Percentiles rank a stretch among this genome's conserved stretches.
Evolutionary conservation across 345 rosid species (phyloP).

Genomic region (Kandelia obovata): DNA sequence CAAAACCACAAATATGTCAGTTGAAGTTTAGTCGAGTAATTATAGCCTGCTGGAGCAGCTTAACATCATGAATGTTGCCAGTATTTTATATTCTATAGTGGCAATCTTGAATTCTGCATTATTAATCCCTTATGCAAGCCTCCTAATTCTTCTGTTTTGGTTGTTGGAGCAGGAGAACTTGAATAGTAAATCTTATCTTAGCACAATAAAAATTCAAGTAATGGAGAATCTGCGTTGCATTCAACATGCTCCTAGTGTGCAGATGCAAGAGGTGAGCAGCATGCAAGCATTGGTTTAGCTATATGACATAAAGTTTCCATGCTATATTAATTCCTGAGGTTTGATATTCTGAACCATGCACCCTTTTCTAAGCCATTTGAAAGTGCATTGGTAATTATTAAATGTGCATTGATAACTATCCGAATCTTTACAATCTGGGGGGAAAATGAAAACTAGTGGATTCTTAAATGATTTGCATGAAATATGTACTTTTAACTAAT

Average conservation of each 20-base stretch:
- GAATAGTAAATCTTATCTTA: constrained; percentile 81
- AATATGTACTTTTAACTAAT: too few relatives aligned
- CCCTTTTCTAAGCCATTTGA: too few relatives aligned
- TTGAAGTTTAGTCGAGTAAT: not conserved
- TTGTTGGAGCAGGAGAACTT: constrained; percentile 70
- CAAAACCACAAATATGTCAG: not conserved
- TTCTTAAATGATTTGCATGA: too few relatives aligned
- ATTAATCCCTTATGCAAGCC: not conserved
- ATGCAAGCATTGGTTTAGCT: not conserved
- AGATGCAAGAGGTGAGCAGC: constrained; percentile 87
- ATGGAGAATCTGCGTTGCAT: constrained; percentile 82
- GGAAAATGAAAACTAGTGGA: too few relatives aligned
- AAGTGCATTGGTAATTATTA: too few relatives aligned
- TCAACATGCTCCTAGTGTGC: constrained; percentile 94
- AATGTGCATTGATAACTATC: too few relatives aligned
- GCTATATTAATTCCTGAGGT: not conserved
- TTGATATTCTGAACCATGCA: not conserved
- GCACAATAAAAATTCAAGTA: constrained; percentile 81
- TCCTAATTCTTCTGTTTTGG: constrained; percentile 5
- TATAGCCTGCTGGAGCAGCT: not conserved
- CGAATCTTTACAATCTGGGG: too few relatives aligned
- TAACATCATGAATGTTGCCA: not conserved
- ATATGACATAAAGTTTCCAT: not conserved
- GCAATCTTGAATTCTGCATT: not conserved
- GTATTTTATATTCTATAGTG: not conserved